phyloP scores from a whole-genome alignment of 2,329 filamentous ascomycete species.

The Xylaria sp. region DNA sequence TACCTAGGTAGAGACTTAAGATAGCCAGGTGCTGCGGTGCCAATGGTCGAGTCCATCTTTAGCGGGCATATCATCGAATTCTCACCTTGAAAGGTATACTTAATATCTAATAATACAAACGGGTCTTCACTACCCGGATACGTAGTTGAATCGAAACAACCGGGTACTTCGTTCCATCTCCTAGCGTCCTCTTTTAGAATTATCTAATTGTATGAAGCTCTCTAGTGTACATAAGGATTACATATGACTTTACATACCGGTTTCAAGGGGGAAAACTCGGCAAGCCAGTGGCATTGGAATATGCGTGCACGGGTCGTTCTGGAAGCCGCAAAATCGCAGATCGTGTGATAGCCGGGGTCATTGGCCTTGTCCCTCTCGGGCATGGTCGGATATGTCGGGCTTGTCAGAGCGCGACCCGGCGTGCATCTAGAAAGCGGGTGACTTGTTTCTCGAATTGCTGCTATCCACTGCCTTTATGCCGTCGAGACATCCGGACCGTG shows the following conservation, averaged over 20 bases:
- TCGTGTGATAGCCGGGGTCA: slow-evolving; percentile 39
- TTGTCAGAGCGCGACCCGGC: slow-evolving; percentile 29
- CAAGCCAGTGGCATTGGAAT: slow-evolving; percentile 29
- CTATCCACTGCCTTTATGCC: slow-evolving; percentile 30
- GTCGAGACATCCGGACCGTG: slow-evolving; percentile 34
- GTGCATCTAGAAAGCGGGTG: slow-evolving; percentile 33
- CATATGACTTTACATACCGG: slow-evolving; percentile 17
- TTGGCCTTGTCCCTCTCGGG: slow-evolving; percentile 35
- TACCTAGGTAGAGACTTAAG: no score
- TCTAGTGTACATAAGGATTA: not conserved
- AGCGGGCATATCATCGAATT: not conserved
- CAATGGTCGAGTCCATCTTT: not conserved
- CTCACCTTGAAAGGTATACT: not conserved
- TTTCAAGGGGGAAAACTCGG: slow-evolving; percentile 22
- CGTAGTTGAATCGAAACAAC: not conserved
- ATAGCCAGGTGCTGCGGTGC: not conserved
- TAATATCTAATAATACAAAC: not conserved
- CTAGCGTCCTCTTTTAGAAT: slow-evolving; percentile 18
- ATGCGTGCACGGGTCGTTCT: slow-evolving; percentile 34
- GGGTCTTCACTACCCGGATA: not conserved
- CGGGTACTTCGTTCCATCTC: not conserved
- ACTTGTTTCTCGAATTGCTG: slow-evolving; percentile 32
- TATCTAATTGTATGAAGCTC: slow-evolving; percentile 21
- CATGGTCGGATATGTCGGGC: slow-evolving; percentile 31
- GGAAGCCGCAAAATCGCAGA: slow-evolving; percentile 39